phyloP scores from a whole-genome alignment of 2,329 filamentous ascomycete species.

The Didymella glomerata region DNA sequence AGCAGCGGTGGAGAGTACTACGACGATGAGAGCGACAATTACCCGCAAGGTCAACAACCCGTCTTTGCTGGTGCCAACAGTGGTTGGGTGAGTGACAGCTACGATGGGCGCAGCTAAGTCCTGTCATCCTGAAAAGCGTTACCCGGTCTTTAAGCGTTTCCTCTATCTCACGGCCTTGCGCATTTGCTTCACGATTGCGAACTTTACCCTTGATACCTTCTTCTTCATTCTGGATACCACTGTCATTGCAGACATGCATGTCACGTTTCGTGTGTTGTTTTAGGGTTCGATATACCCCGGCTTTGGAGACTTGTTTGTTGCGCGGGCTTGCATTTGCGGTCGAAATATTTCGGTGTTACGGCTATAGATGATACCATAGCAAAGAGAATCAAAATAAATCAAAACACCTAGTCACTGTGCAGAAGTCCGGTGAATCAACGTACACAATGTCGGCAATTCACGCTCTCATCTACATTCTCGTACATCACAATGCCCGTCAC shows the following conservation, averaged over 20 bases:
- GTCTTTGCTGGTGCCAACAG: constrained; percentile 41
- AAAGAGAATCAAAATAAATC: constrained; percentile 10
- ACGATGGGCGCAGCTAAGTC: constrained; percentile 17
- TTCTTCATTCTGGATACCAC: constrained; percentile 29
- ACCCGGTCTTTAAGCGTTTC: background rate
- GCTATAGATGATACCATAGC: constrained; percentile 22
- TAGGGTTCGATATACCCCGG: constrained; percentile 23
- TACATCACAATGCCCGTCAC: background rate
- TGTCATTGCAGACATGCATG: constrained; percentile 27
- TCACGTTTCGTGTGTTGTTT: constrained; percentile 12
- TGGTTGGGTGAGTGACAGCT: constrained; percentile 50
- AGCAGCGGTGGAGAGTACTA: constrained; percentile 75
- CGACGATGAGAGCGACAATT: constrained; percentile 70
- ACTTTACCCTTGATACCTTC: constrained; percentile 18
- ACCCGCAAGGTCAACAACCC: constrained; percentile 37
- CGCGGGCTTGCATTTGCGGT: constrained; percentile 8
- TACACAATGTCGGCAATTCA: background rate
- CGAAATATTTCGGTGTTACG: constrained; percentile 6
- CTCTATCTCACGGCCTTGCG: constrained; percentile 12
- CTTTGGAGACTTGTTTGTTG: constrained; percentile 9
- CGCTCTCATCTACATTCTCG: background rate
- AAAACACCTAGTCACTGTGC: background rate
- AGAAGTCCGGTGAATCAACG: background rate
- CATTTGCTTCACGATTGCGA: constrained; percentile 14
- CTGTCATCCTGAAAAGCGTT: too few species aligned